These are phyloP conservation scores for Handroanthus guayacan DNA, from an alignment of 257 asterid genomes.

Conservation along the genomic window DNA sequence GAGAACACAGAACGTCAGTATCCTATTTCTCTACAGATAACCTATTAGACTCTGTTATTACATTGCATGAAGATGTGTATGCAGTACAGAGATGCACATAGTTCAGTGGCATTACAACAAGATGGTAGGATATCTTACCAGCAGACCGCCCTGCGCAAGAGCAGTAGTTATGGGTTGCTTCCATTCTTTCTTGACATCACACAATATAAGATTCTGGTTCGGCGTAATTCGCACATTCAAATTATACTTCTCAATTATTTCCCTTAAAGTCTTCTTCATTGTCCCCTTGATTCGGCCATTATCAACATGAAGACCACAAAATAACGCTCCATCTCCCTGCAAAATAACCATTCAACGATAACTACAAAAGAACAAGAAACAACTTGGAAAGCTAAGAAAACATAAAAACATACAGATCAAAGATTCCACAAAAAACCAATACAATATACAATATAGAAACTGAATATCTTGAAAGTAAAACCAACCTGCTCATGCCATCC, in stretches of 20 bases:
- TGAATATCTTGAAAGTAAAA: constrained; percentile 6
- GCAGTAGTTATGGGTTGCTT: constrained; percentile 80
- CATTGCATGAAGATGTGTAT: not conserved
- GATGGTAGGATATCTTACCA: constrained; percentile 56
- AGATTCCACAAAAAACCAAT: not conserved
- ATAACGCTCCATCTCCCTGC: constrained; percentile 91
- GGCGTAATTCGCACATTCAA: constrained; percentile 92
- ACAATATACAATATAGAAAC: not conserved
- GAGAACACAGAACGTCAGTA: not conserved
- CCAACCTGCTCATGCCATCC: constrained; percentile 99
- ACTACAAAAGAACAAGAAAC: constrained; percentile 11
- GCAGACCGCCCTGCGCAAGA: constrained; percentile 96
- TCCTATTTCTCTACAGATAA: not conserved
- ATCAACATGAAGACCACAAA: constrained; percentile 96
- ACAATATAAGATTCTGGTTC: constrained; percentile 87
- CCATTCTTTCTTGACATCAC: constrained; percentile 81
- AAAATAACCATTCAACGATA: constrained; percentile 27
- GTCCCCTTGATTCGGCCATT: constrained; percentile 84
- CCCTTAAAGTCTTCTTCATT: constrained; percentile 84
- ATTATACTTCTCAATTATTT: constrained; percentile 85
- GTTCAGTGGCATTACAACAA: not conserved
- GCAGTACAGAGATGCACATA: constrained; percentile 10
- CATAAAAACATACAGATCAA: not conserved
- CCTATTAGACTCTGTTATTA: not conserved
- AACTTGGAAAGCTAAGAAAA: constrained; percentile 10